These are phyloP conservation scores for Paraglomus occultum DNA, from an alignment of 192 early-diverging fungal genomes.

Conservation along the genomic window DNA sequence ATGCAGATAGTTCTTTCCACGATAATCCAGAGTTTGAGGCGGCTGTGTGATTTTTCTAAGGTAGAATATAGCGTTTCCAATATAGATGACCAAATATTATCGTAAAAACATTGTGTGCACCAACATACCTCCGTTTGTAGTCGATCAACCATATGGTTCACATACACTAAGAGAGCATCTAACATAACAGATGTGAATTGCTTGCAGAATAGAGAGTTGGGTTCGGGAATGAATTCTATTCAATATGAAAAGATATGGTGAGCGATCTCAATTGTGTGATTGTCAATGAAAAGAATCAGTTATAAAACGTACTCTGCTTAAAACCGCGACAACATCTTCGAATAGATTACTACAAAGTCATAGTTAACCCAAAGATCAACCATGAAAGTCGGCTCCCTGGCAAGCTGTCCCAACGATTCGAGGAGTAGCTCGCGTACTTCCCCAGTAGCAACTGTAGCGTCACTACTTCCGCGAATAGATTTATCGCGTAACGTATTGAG, in stretches of 20 bases:
- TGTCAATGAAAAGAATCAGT: background rate
- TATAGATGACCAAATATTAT: constrained; percentile 29
- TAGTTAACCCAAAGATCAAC: constrained; percentile 93
- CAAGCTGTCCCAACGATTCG: constrained; percentile 77
- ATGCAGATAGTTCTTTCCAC: constrained; percentile 21
- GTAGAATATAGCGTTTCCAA: constrained; percentile 19
- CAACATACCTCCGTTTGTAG: constrained; percentile 39
- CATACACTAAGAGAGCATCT: constrained; percentile 69
- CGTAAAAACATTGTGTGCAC: too few relatives aligned
- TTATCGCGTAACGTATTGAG: background rate
- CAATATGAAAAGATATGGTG: background rate
- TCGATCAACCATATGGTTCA: constrained; percentile 69
- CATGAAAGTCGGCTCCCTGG: constrained; percentile 71
- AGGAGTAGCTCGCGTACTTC: constrained; percentile 86
- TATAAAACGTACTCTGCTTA: constrained; percentile 58
- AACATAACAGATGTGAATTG: constrained; percentile 70
- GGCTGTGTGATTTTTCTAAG: constrained; percentile 2
- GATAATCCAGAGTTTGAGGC: background rate
- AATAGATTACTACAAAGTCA: constrained; percentile 87
- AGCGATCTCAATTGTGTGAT: too few relatives aligned
- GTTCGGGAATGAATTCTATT: constrained; percentile 75
- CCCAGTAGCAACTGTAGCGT: constrained; percentile 45
- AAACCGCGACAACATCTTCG: constrained; percentile 78
- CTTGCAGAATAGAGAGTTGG: constrained; percentile 57
- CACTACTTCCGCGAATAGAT: constrained; percentile 13